A percentile compares a stretch with the other conserved stretches of the same genome.
Conservation (phyloP, 2,329 filamentous ascomycete genomes). For the Thyridium curvatum region DNA sequence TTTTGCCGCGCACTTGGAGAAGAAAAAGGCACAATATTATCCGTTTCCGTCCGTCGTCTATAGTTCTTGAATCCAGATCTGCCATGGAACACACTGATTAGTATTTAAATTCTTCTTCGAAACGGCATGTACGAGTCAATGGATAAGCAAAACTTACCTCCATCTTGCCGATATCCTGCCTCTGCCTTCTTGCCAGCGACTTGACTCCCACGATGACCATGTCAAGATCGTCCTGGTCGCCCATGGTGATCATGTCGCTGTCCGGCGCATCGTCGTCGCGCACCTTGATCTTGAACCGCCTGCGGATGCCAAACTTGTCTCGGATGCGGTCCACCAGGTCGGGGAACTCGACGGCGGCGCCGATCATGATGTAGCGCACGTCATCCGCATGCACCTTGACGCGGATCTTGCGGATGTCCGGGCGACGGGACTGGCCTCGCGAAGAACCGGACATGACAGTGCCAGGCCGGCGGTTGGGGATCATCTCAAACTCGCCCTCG, state of each 20-base stretch:
- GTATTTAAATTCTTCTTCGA: background rate
- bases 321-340: conserved; percentile 75
- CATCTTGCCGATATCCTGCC: conserved; percentile 83
- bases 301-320: conserved; percentile 75
- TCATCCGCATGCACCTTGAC: conserved; percentile 92
- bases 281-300: conserved; percentile 83
- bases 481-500: conserved; percentile 75
- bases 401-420: conserved; percentile 71
- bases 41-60: conserved; percentile 8
- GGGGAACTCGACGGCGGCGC: conserved; percentile 62
- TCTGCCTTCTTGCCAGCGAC: conserved; percentile 63
- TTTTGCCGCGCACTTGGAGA: background rate
- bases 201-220: conserved; percentile 71
- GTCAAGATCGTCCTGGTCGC: conserved; percentile 91
- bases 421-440: conserved; percentile 50
- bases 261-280: conserved; percentile 70
- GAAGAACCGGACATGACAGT: conserved; percentile 37
- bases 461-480: conserved; percentile 46
- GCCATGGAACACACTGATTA: background rate
- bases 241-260: conserved; percentile 94
- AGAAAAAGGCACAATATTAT: background rate
- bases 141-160: conserved; percentile 70
- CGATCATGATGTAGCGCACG: conserved; percentile 87
- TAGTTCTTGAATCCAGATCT: conserved; percentile 27
- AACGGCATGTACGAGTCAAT: no score